A percentile compares a stretch with the other conserved stretches of the same genome.
Evolutionary conservation across 2,329 filamentous ascomycete genomes (phyloP).

Genomic region (Epichloe festucae): DNA sequence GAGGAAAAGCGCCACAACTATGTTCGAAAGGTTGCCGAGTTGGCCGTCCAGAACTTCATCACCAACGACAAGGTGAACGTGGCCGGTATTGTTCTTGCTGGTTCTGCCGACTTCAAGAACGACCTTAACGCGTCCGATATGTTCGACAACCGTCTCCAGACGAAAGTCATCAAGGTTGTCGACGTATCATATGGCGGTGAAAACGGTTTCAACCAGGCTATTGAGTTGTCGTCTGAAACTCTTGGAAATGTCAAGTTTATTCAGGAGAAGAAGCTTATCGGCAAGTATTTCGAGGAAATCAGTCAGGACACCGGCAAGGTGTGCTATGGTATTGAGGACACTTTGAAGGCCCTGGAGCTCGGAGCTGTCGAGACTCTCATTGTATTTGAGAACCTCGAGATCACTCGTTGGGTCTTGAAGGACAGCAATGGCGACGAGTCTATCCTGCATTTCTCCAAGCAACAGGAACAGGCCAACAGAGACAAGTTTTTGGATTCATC

Average conservation of each 20-base stretch:
- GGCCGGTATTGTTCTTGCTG: slow-evolving; percentile 84
- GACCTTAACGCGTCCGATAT: slow-evolving; percentile 95
- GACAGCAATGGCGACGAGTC: slow-evolving; percentile 58
- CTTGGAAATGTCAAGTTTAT: slow-evolving; percentile 99
- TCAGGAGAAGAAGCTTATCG: slow-evolving; percentile 99
- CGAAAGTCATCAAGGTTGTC: slow-evolving; percentile 98
- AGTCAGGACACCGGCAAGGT: slow-evolving; percentile 94
- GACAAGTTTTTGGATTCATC: slow-evolving; percentile 89
- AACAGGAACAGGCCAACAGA: slow-evolving; percentile 55
- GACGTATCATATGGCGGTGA: slow-evolving; percentile 98
- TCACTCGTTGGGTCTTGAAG: slow-evolving; percentile 85
- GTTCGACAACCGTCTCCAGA: slow-evolving; percentile 81
- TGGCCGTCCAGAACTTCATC: slow-evolving; percentile 98
- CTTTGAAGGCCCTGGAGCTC: slow-evolving; percentile 88
- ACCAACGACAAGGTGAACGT: slow-evolving; percentile 98
- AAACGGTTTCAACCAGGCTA: slow-evolving; percentile 99
- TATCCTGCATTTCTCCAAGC: slow-evolving; percentile 78
- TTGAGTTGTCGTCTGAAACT: slow-evolving; percentile 88
- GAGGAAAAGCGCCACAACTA: slow-evolving; percentile 99
- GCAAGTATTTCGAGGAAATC: slow-evolving; percentile 98
- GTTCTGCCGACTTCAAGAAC: slow-evolving; percentile 99
- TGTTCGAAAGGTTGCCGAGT: slow-evolving; percentile 93
- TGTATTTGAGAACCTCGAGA: slow-evolving; percentile 92
- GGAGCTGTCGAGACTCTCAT: slow-evolving; percentile 91
- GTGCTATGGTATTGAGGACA: slow-evolving; percentile 97